Base-by-base conservation (phyloP, 2,329 filamentous ascomycete genomes). In the Diaporthe capsici region DNA sequence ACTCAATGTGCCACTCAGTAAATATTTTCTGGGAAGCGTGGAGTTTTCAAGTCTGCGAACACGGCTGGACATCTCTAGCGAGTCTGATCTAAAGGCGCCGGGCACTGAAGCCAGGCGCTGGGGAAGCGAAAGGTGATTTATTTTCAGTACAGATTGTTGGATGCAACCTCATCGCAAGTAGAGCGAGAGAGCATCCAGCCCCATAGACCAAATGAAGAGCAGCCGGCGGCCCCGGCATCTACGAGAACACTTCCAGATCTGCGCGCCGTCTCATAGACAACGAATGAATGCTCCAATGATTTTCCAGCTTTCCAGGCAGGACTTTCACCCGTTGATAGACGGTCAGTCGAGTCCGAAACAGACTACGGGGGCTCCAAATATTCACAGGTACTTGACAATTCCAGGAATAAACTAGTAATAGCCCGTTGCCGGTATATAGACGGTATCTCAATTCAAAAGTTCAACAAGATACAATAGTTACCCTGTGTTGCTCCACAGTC, bases 1-100 rank as follows among this genome's bases (percentile, higher is more conserved):
- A 88, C 93, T 39, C 94, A 96, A 83, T 96, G 94, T 81, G 91
- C 93, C 77, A 91, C 93, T 75, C 93, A 95, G 87, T 95, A 91
- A 88, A 77, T 80, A 39, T 49, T 57, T 6, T 53, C 31, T 17
- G 57, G 53, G 71, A 73, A 47, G n/a, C 72, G 65, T 75, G 67
- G 60, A 63, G 31, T 61, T 55, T 25, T 55, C 34, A 74, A 25
- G 60, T 68, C 49, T 57, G 61, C 42, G 44, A 61, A 13, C 39
- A 61, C 25, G 37, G 13, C 15, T 25, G 13, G 47, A 22, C 17
- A 49, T 20, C 17, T 49, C 20, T 20, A 17, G 17, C 20, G 44
- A 61, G 25, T 34, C 20, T 34, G 61, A 28, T 9, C 60, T n/a
- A 8, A 25, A 67, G 47, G 7, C 13, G 34, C 31, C 34, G 31